Base-by-base conservation (phyloP, 257 asterid genomes). In the Euphrasia confusa region DNA sequence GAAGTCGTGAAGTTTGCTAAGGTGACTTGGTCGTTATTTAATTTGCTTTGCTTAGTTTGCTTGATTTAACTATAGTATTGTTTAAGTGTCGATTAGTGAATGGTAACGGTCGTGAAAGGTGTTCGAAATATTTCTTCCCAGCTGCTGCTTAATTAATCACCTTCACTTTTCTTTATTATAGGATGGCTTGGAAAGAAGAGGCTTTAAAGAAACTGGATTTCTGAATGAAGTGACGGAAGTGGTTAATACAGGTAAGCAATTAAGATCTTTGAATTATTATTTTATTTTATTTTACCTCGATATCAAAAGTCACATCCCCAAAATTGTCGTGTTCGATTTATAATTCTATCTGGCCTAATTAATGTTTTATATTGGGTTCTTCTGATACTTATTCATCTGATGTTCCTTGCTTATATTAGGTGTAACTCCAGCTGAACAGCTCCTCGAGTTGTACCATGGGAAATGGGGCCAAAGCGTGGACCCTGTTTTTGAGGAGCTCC, bases 141-240 rank as follows among this genome's bases (percentile, higher is more conserved):
- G 27, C 17, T 54, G 10, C 10, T 8, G 45, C 60, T 52, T 17
- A 58, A 21, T 21, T 21, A 21, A 54, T 68, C 26, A 9, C 72
- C 48, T 53, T 32, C 68, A 57, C 44, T 67, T 68, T 63, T 65
- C 69, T 52, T 54, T 42, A 17, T 49, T 65, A 53, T 81, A 93
- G 97, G 96, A 87, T 69, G 99, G 99, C 63, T 71, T 93, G 76
- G 99, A 87, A 69, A 85, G 96, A 78, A 83, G 99, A 77, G 97
- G 97, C 77, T 93, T 69, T 21, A 89, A 93, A 78, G 99, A 93
- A 78, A 79, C 87, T 1, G 97, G 97, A 63, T 93, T 93, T 63
- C 64, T 93, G 45, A 93, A 89, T 69, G 99, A 82, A 85, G 84
- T 89, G 68, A 58, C 82, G 0, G 96, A 89, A 72, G 99, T 93